Base-by-base conservation (phyloP, 371 early-diverging fungal species). In the Mortierella sp. region DNA sequence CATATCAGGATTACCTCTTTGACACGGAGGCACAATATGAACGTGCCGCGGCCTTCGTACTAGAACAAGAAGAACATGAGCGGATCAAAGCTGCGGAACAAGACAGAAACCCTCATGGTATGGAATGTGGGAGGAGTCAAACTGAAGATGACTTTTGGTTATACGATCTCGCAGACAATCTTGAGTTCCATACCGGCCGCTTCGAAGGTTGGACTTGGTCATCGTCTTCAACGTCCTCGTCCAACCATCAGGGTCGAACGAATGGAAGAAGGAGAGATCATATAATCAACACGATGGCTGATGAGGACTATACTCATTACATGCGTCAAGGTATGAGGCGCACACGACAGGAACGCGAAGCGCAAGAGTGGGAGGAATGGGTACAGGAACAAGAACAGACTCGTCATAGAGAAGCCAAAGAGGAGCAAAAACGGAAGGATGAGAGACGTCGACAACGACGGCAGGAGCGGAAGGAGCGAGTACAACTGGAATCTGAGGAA, bases 331-430 rank as follows among this genome's bases (percentile, higher is more conserved):
- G 72, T n/a, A 50, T 81, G 73, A 46, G 75, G 56, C 49, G 68
- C 55, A 27, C 87, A 89, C 51, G 87, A 87, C 70, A 91, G 3
- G 59, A 54, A 92, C 65, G 95, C 93, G 87, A 94, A 93, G 82
- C 94, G 92, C 73, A 95, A 90, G 53, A 97, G 86, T 79, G 67
- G 67, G 28, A 17, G 17, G 64, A 64, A 4, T 66, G 66, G 67
- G 62, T 61, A 17, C 27, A 54, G 48, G 64, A 64, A 23, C 60
- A 64, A 44, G 72, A 60, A 14, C 21, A 46, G 31, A 30, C 31
- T 14, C 52, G 60, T 28, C 48, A 58, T 27, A 44, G 11, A 17
- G 28, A 62, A 9, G 60, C 54, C 5, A 43, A 31, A 46, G 56
- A 50, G 12, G 49, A 50, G 21, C 64, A 46, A 31, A 64, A 42